These are phyloP conservation scores for Russula griseocarnosa DNA, from an alignment of 768 basidiomycete species.

Conservation along the genomic window DNA sequence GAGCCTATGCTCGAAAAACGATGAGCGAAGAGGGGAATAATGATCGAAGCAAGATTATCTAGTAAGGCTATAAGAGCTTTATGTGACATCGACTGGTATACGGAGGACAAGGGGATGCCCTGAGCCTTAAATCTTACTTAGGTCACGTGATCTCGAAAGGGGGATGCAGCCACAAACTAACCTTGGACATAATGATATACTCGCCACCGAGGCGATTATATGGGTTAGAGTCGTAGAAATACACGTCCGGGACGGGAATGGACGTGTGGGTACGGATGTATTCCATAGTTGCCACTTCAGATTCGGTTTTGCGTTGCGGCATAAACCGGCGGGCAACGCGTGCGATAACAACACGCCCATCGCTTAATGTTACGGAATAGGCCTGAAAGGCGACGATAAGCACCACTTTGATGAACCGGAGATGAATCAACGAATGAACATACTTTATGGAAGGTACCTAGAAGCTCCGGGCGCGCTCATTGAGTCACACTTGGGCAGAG, in stretches of 20 bases:
- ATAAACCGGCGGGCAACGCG: conserved; percentile 82
- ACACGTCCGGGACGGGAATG: conserved; percentile 72
- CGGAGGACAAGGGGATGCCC: conserved; percentile 64
- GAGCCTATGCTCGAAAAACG: conserved; percentile 76
- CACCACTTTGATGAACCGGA: conserved; percentile 23
- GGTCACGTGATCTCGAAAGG: conserved; percentile 3
- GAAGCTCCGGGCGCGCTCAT: conserved; percentile 9
- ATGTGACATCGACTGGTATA: conserved; percentile 69
- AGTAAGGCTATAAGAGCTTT: conserved; percentile 59
- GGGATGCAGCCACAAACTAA: conserved; percentile 34
- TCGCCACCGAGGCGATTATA: conserved; percentile 82
- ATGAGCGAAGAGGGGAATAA: conserved; percentile 72
- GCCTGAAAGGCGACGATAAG: conserved; percentile 44
- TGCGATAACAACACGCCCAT: conserved; percentile 62
- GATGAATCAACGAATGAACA: conserved; percentile 24
- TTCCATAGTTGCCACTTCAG: conserved; percentile 82
- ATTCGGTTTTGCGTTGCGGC: conserved; percentile 82
- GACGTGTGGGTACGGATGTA: conserved; percentile 67
- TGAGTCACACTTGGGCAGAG: conserved; percentile 18
- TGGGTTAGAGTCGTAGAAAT: conserved; percentile 77
- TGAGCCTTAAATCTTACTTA: conserved; percentile 48
- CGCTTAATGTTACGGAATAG: conserved; percentile 65
- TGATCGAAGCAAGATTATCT: conserved; percentile 60
- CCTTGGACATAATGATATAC: conserved; percentile 85
- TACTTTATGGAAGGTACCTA: conserved; percentile 85